Evolutionary conservation across 257 asterid genomes (phyloP), one percentile per base, ranked within the genome.

Genomic region (Petunia axillaris): DNA sequence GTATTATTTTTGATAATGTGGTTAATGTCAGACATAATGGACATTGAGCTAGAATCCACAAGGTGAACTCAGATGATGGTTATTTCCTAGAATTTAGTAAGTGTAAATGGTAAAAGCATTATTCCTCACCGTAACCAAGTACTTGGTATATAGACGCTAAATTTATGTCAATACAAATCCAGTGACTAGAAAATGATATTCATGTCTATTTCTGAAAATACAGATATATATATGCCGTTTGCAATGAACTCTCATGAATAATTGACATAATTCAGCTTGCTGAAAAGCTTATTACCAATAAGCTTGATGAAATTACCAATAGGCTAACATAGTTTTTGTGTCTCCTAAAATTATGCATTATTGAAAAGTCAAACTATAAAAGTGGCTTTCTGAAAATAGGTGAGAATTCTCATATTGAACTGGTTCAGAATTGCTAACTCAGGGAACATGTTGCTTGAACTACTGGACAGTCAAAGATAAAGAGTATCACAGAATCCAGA

Each of bases 361-460:
- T 60, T 48, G 59, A 50, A 50, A 48, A 25, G 35, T 35, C 60
- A 71, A 50, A 71, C 52, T 35, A 71, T 43, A 71, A 46, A 50
- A 48, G 4, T 2, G 3, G 62, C 44, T 50, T 15, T 11, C 25
- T 35, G 35, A 57, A 48, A 48, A 71, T 50, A 71, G 62, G 62
- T 35, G 62, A 71, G 46, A 71, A 50, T 11, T 1, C 36, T 71
- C 9, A 68, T 68, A 1, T 68, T n/a, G 59, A 71, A 71, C 15
- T 66, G 14, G 71, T 38, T 39, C 73, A 64, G 73, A 64, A 64
- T 43, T 64, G 73, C 73, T 13, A 65, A 65, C 73, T 65, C 6
- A 13, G 36, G 73, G 41, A 65, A 39, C 15, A 39, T 11, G 7
- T 5, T 65, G 36, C 13, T 14, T 11, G 60, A 71, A 71, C 48